Conservation (phyloP, 176 grass and related monocot species). For the Thinopyrum elongatum region DNA sequence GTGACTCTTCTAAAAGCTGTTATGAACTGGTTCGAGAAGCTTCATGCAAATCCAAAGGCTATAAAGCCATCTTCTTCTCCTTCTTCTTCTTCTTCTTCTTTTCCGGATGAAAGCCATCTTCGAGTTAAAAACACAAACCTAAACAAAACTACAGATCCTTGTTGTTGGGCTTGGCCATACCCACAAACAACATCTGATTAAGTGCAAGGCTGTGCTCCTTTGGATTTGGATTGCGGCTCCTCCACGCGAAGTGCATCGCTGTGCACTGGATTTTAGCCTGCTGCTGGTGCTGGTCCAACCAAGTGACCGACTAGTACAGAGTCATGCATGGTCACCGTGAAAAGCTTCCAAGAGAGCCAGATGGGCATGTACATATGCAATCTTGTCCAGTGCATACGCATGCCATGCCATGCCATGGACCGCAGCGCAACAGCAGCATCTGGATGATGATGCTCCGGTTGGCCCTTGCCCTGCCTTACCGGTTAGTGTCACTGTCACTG, state of each 20-base stretch:
- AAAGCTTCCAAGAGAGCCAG: slow-evolving; percentile 40
- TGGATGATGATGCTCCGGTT: slow-evolving; percentile 7
- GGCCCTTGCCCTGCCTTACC: slow-evolving; percentile 11
- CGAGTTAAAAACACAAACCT: too few relatives aligned
- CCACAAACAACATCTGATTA: background rate
- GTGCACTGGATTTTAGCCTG: background rate
- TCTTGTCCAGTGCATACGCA: background rate
- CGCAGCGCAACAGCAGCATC: background rate
- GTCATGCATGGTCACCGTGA: background rate
- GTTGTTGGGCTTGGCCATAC: background rate
- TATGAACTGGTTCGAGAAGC: background rate
- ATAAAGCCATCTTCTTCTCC: too few relatives aligned
- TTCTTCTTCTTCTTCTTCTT: too few relatives aligned
- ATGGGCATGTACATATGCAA: background rate
- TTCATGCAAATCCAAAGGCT: background rate
- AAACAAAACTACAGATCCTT: background rate
- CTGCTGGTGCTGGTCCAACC: background rate
- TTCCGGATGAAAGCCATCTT: too few relatives aligned
- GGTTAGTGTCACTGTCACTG: background rate
- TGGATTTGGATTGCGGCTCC: background rate
- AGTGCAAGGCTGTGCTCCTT: background rate
- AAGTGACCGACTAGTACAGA: background rate
- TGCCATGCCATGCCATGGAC: background rate
- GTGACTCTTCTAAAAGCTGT: background rate
- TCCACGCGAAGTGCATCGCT: background rate